Evolutionary conservation across 2,329 filamentous ascomycete genomes (phyloP).

Genomic region (Sodiomyces alkalinus): DNA sequence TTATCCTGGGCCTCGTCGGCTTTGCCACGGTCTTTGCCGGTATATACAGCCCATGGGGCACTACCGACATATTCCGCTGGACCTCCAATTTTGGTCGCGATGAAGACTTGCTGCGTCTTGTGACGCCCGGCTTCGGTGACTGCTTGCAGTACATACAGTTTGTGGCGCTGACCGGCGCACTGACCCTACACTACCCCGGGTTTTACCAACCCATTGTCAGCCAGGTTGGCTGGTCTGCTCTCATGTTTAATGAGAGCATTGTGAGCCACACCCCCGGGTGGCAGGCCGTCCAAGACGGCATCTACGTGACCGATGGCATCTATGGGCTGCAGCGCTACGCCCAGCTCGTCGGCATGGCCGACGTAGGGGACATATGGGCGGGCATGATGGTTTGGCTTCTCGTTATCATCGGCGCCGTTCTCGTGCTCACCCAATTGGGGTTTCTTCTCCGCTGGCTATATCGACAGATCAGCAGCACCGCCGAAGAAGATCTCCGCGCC

Average conservation of each 20-base stretch:
- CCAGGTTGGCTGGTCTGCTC: constrained; percentile 71
- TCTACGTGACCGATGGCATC: constrained; percentile 66
- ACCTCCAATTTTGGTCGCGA: constrained; percentile 96
- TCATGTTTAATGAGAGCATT: constrained; percentile 90
- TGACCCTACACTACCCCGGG: constrained; percentile 80
- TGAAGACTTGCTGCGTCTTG: constrained; percentile 74
- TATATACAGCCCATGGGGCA: constrained; percentile 89
- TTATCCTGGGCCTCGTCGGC: constrained; percentile 65
- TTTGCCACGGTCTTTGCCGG: constrained; percentile 71
- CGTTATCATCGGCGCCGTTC: constrained; percentile 53
- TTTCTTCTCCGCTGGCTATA: constrained; percentile 67
- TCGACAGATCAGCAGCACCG: constrained; percentile 52
- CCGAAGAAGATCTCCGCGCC: constrained; percentile 73
- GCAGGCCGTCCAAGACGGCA: constrained; percentile 59
- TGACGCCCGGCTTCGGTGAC: constrained; percentile 92
- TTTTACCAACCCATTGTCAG: constrained; percentile 88
- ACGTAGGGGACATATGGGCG: constrained; percentile 73
- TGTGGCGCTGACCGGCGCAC: constrained; percentile 68
- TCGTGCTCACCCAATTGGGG: constrained; percentile 57
- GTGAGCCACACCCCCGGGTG: constrained; percentile 53
- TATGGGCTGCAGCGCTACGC: constrained; percentile 70
- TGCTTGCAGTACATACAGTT: constrained; percentile 97
- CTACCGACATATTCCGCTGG: constrained; percentile 82
- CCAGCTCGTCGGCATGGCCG: constrained; percentile 68
- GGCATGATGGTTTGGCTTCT: constrained; percentile 87